These are phyloP conservation scores for Butyriboletus appendiculatus DNA, from an alignment of 1,284 basidiomycete species.

Conservation along the genomic window DNA sequence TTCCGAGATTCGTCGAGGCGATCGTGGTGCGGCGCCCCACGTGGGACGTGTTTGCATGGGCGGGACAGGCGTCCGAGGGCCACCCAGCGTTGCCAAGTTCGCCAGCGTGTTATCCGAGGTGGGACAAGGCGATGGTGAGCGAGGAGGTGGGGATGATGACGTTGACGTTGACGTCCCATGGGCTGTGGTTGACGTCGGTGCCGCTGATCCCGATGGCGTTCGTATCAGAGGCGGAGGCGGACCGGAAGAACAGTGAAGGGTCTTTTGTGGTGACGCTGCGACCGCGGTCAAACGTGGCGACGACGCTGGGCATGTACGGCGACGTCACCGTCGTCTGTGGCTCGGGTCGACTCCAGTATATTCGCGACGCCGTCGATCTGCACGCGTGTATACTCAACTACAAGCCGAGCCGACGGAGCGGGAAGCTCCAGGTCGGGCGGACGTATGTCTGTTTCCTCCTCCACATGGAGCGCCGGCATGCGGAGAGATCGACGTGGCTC, in stretches of 20 bases:
- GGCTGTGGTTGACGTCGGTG: constrained; percentile 21
- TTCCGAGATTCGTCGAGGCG: constrained; percentile 19
- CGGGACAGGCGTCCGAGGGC: constrained; percentile 16
- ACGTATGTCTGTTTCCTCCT: constrained; percentile 28
- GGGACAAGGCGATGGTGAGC: constrained; percentile 12
- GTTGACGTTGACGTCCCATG: constrained; percentile 13
- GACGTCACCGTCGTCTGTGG: constrained; percentile 20
- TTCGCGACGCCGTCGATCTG: constrained; percentile 15
- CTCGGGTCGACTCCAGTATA: constrained; percentile 11
- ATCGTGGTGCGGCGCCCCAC: constrained; percentile 6
- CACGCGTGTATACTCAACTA: constrained; percentile 30
- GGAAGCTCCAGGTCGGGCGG: constrained; percentile 16
- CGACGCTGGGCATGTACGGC: constrained; percentile 8
- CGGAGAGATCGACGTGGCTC: constrained; percentile 21
- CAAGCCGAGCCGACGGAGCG: neutral
- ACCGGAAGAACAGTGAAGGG: neutral
- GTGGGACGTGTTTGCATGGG: constrained; percentile 29
- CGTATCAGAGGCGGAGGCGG: neutral
- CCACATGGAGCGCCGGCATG: constrained; percentile 6
- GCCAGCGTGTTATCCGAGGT: constrained; percentile 23
- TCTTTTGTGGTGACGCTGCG: constrained; percentile 16
- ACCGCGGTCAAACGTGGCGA: neutral
- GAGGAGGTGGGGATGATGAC: constrained; percentile 12
- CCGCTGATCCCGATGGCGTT: constrained; percentile 25
- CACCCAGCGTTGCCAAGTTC: constrained; percentile 18